Evolutionary conservation across 345 rosid genomes (phyloP), one percentile per base, ranked within the genome.

Genomic region (Rhizophora apiculata): DNA sequence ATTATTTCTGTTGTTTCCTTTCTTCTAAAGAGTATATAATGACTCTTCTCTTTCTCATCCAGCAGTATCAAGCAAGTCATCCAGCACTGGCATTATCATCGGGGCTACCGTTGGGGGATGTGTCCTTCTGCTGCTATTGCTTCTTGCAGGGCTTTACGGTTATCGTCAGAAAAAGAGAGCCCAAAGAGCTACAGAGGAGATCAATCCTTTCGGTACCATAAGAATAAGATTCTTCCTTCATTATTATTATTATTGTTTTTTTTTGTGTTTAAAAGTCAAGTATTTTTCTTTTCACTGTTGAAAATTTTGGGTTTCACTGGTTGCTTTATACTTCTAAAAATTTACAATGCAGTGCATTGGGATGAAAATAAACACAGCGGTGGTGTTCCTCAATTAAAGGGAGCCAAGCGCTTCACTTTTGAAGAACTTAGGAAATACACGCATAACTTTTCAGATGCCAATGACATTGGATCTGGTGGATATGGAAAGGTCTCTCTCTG

Each of bases 381-480:
- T 16, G 76, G 72, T 52, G 77, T 87, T 61, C 99, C 99, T 5
- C 91, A 84, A 37, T 69, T 96, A 57, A 85, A 85, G 82, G 97
- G 95, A 69, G 89, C 93, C 57, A 90, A 85, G 81, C 72, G 84
- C 69, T 96, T 85, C 79, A 84, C 86, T 55, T 74, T 74, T 61
- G 68, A 68, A 31, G 98, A 96, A 78, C 78, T 92, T 11, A 90
- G 76, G 79, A 90, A 77, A 76, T 88, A 77, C 67, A 79, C 93
- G 24, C 81, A 82, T 37, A 87, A 86, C 32, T 96, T 96, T 79
- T 85, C 94, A 32, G 86, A 88, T 11, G 71, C 87, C 75, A 90
- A 82, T 68, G 85, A 74, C 60, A 68, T 90, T 65, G 96, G 99
- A 22, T 87, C 88, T 15, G 98, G 99, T 21, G 99, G 97, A 56